Percentiles rank a stretch among this genome's conserved stretches.
These are phyloP conservation scores for Pichia phayaonensis DNA, from an alignment of 805 yeast species.

Conservation along the genomic window DNA sequence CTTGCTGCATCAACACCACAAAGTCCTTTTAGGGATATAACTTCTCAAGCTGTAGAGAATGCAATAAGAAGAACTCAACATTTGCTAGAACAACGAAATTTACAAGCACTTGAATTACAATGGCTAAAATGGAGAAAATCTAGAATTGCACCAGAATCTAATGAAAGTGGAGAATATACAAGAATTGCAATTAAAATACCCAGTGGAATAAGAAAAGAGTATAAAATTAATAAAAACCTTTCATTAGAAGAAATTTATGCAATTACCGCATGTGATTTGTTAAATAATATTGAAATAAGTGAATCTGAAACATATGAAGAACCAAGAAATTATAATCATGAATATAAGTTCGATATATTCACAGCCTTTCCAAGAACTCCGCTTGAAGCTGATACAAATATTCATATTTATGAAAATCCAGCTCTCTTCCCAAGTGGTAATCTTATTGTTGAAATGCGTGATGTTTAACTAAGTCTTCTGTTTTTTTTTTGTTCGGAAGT, in stretches of 20 bases:
- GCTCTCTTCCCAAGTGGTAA: conserved; percentile 60
- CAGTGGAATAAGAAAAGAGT: conserved; percentile 50
- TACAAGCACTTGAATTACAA: conserved; percentile 16
- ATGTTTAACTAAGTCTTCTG: not conserved
- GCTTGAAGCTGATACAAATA: conserved; percentile 26
- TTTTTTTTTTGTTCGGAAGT: not conserved
- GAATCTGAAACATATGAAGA: conserved; percentile 15
- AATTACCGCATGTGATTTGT: conserved; percentile 46
- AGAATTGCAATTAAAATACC: conserved; percentile 64
- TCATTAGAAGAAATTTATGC: conserved; percentile 62
- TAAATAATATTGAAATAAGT: conserved; percentile 26
- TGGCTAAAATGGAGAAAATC: conserved; percentile 46
- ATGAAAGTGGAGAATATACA: conserved; percentile 31
- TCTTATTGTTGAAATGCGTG: conserved; percentile 30
- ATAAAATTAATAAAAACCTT: conserved; percentile 39
- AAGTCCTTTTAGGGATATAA: conserved; percentile 55
- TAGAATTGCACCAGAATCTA: conserved; percentile 15
- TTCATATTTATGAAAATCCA: conserved; percentile 34
- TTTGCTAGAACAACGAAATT: conserved; percentile 35
- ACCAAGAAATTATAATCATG: conserved; percentile 34
- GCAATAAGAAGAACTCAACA: conserved; percentile 62
- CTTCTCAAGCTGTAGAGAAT: conserved; percentile 68
- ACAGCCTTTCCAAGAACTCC: conserved; percentile 52
- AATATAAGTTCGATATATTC: conserved; percentile 41
- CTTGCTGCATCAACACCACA: conserved; percentile 31